These are phyloP conservation scores for Daldinia sp. DNA, from an alignment of 2,329 filamentous ascomycete species.

Conservation along the genomic window DNA sequence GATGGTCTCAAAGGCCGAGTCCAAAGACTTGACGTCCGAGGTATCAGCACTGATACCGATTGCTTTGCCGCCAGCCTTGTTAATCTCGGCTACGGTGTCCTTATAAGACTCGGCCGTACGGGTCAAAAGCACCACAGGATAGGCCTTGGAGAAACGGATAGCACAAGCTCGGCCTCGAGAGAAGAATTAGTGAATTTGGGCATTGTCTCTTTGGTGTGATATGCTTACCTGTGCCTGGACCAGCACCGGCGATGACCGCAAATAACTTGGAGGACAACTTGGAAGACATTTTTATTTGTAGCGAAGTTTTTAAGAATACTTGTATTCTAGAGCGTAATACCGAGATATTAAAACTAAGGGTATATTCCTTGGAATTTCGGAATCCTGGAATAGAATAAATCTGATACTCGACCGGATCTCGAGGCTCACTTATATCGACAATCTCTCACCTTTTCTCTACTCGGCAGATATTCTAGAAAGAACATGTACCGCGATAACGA, in stretches of 20 bases:
- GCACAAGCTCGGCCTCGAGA: slow-evolving; percentile 57
- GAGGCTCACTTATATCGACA: slow-evolving; percentile 11
- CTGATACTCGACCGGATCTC: slow-evolving; percentile 1
- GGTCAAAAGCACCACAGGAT: slow-evolving; percentile 79
- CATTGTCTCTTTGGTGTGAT: slow-evolving; percentile 15
- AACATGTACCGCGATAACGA: slow-evolving; percentile 16
- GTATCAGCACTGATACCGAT: slow-evolving; percentile 75
- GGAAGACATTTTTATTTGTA: background rate
- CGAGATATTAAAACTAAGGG: background rate
- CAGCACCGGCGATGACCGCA: slow-evolving; percentile 75
- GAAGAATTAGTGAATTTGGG: background rate
- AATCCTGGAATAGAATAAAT: background rate
- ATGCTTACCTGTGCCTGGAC: slow-evolving; percentile 67
- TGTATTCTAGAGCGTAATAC: slow-evolving; percentile 15
- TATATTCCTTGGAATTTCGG: background rate
- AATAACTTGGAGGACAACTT: slow-evolving; percentile 60
- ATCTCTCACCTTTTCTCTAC: background rate
- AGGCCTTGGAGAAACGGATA: slow-evolving; percentile 67
- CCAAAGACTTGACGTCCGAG: slow-evolving; percentile 52
- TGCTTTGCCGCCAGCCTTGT: slow-evolving; percentile 70
- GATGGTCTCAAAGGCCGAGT: slow-evolving; percentile 69
- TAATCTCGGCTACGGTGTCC: slow-evolving; percentile 74
- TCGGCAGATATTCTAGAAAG: background rate
- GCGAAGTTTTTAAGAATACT: background rate
- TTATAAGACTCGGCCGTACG: slow-evolving; percentile 72